Conservation (phyloP, 768 basidiomycete genomes). For the Leccinum sublutescens region DNA sequence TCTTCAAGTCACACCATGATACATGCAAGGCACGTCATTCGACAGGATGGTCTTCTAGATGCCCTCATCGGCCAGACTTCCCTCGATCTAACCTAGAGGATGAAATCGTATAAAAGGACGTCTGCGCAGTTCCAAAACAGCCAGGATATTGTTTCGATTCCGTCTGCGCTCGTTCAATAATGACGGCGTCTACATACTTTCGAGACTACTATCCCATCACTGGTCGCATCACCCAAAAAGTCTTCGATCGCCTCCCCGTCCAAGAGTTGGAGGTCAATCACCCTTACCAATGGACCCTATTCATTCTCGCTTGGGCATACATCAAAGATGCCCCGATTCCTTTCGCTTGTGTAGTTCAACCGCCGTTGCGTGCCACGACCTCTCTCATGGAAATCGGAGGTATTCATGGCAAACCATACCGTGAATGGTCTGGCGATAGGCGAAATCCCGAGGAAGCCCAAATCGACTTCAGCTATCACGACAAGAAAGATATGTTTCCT, state of each 20-base stretch:
- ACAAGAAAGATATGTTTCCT: constrained; percentile 28
- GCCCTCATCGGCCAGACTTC: not conserved
- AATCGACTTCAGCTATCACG: constrained; percentile 17
- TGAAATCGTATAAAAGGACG: constrained; percentile 7
- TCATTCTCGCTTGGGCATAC: constrained; percentile 22
- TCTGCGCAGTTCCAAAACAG: not conserved
- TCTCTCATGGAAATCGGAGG: constrained; percentile 24
- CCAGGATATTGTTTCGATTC: constrained; percentile 2
- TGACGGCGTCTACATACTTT: not conserved
- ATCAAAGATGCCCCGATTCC: constrained; percentile 13
- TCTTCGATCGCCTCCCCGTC: constrained; percentile 24
- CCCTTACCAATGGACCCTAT: constrained; percentile 29
- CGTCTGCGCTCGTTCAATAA: not conserved
- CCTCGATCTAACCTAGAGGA: not conserved
- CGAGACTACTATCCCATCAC: constrained; percentile 20
- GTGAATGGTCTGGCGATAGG: constrained; percentile 25
- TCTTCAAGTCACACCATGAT: not conserved
- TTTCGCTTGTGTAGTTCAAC: constrained; percentile 17
- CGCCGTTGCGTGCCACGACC: not conserved
- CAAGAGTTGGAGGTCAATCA: constrained; percentile 17
- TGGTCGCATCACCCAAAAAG: constrained; percentile 17
- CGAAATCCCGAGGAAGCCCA: constrained; percentile 12
- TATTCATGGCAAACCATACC: constrained; percentile 27
- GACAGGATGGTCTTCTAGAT: not conserved
- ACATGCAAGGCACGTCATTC: not conserved